A percentile compares a stretch with the other conserved stretches of the same genome.
Conservation (phyloP, 768 basidiomycete genomes). For the Kwoniella mangroviensis region DNA sequence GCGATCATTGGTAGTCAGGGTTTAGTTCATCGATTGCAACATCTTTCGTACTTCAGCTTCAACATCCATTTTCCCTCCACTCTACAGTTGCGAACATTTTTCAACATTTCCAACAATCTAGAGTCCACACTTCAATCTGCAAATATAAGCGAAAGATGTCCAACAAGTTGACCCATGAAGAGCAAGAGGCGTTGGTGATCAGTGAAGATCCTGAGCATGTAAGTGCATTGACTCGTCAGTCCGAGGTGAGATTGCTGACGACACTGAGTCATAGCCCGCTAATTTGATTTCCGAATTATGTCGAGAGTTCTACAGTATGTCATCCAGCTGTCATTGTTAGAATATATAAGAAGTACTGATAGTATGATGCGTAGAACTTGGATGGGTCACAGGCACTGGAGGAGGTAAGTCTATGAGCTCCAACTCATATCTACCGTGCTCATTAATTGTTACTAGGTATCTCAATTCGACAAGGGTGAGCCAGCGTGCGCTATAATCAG, state of each 20-base stretch:
- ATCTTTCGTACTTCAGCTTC: too few species aligned
- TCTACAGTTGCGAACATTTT: slow-evolving; percentile 3
- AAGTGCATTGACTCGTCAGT: slow-evolving; percentile 3
- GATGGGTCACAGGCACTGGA: slow-evolving; percentile 92
- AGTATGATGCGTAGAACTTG: slow-evolving; percentile 60
- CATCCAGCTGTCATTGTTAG: too few species aligned
- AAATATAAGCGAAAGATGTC: slow-evolving; percentile 10
- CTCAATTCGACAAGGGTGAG: slow-evolving; percentile 72
- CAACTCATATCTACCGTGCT: too few species aligned
- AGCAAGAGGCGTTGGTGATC: slow-evolving; percentile 49
- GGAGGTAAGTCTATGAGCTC: slow-evolving; percentile 47
- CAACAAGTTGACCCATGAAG: slow-evolving; percentile 24
- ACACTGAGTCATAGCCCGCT: slow-evolving; percentile 65
- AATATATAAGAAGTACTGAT: slow-evolving; percentile 10
- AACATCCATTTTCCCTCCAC: not conserved
- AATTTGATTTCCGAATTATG: slow-evolving; percentile 88
- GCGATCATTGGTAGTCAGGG: not conserved
- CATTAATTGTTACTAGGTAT: slow-evolving; percentile 62
- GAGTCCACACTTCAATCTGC: not conserved
- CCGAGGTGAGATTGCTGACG: slow-evolving; percentile 4
- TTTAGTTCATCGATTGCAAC: not conserved
- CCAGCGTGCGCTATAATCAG: not conserved
- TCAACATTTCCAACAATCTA: slow-evolving; percentile 6
- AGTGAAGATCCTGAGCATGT: slow-evolving; percentile 61
- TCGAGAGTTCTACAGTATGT: slow-evolving; percentile 71